Conservation (phyloP, 2,329 filamentous ascomycete species). For the Rasamsonia emersonii region DNA sequence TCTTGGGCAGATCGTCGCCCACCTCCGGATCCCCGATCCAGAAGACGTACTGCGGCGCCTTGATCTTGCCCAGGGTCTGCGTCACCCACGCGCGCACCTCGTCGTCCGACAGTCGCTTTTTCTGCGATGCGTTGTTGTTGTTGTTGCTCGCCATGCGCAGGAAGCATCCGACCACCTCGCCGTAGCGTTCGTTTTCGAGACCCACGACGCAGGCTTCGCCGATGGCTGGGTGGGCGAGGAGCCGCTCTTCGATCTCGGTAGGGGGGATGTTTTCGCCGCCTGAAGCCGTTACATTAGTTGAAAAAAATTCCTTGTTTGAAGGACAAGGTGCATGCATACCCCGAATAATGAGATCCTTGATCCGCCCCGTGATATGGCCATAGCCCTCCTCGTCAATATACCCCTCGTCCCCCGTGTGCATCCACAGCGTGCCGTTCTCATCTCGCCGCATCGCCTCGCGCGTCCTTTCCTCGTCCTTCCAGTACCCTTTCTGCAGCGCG, state of each 20-base stretch:
- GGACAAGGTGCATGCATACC: too few relatives aligned
- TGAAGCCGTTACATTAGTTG: constrained; percentile 11
- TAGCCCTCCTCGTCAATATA: constrained; percentile 49
- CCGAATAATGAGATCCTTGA: constrained; percentile 70
- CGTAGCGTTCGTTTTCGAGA: constrained; percentile 22
- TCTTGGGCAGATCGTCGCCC: constrained; percentile 47
- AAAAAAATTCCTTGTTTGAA: too few relatives aligned
- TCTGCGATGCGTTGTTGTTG: too few relatives aligned
- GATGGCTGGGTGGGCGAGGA: constrained; percentile 52
- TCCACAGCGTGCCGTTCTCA: constrained; percentile 47
- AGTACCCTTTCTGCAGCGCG: constrained; percentile 51
- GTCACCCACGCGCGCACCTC: constrained; percentile 53
- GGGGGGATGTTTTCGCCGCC: constrained; percentile 63
- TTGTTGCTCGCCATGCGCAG: too few relatives aligned
- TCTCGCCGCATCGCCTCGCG: constrained; percentile 59
- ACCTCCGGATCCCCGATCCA: constrained; percentile 58
- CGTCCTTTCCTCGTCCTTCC: constrained; percentile 48
- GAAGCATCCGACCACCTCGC: too few relatives aligned
- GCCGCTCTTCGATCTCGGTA: constrained; percentile 60
- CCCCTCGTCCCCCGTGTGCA: constrained; percentile 52
- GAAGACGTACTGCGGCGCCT: constrained; percentile 60
- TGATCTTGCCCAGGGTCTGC: constrained; percentile 50
- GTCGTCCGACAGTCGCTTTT: too few relatives aligned
- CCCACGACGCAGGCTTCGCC: constrained; percentile 56
- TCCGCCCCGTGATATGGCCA: constrained; percentile 60